Conservation (phyloP, 2,329 filamentous ascomycete genomes). For the Amauroascus verrucosus region DNA sequence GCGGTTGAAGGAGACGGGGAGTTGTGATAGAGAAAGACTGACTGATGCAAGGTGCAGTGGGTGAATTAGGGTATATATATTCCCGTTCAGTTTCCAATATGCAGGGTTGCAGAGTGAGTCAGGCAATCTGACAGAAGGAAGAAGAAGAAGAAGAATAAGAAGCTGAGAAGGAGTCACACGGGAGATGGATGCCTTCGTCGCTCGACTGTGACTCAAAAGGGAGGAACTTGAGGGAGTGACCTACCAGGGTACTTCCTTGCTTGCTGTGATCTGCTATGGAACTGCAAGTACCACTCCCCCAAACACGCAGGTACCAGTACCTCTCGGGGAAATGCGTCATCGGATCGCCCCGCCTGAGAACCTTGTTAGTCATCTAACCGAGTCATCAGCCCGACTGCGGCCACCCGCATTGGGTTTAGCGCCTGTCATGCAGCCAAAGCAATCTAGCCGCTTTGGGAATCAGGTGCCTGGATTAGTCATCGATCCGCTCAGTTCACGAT, state of each 20-base stretch:
- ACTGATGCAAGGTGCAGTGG: background rate
- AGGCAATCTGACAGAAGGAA: background rate
- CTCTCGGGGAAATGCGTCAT: slow-evolving; percentile 9
- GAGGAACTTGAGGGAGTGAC: too few species aligned
- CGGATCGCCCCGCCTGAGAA: background rate
- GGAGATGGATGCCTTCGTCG: too few species aligned
- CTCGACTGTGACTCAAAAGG: background rate
- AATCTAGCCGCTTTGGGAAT: background rate
- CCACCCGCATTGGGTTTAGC: background rate
- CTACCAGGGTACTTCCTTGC: background rate
- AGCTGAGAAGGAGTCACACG: background rate
- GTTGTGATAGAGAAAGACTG: background rate
- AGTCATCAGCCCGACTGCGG: slow-evolving; percentile 8
- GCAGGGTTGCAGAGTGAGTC: background rate
- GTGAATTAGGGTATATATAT: background rate
- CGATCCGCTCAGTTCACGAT: too few species aligned
- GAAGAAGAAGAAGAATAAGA: too few species aligned
- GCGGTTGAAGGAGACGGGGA: too few species aligned
- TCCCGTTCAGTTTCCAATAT: background rate
- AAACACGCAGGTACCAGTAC: background rate
- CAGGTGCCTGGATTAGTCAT: slow-evolving; percentile 2
- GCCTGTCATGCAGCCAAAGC: background rate
- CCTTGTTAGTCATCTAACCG: background rate
- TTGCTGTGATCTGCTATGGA: background rate
- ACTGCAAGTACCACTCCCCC: background rate